Percentiles rank a stretch among this genome's conserved stretches.
phyloP scores from a whole-genome alignment of 1,139 yeast species.

The Suhomyces coccinellae region DNA sequence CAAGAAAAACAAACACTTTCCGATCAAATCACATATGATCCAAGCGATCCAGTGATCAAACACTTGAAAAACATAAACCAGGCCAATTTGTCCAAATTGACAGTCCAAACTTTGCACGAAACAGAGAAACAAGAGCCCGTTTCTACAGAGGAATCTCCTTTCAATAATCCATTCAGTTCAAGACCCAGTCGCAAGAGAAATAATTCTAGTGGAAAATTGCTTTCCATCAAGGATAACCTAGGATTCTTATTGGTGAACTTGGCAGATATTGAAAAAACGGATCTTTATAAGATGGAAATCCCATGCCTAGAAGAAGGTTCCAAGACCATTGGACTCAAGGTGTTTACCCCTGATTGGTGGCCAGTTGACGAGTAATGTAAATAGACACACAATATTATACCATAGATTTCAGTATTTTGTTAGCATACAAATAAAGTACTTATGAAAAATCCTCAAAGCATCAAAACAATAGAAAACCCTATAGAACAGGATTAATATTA shows the following conservation, averaged over 20 bases:
- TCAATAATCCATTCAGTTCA: conserved; percentile 29
- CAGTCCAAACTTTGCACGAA: conserved; percentile 22
- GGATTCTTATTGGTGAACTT: conserved; percentile 66
- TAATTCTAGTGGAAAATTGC: conserved; percentile 57
- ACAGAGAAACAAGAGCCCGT: conserved; percentile 13
- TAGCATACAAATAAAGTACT: no score
- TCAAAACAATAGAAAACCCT: no score
- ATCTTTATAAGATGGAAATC: conserved; percentile 31
- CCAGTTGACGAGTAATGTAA: conserved; percentile 33
- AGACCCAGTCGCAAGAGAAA: conserved; percentile 34
- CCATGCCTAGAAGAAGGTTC: conserved; percentile 25
- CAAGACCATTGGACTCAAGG: conserved; percentile 41
- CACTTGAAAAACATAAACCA: conserved; percentile 20
- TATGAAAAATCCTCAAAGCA: no score
- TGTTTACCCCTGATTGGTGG: conserved; percentile 68
- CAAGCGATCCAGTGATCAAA: conserved; percentile 20
- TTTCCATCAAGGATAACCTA: conserved; percentile 55
- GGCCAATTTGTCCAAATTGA: conserved; percentile 25
- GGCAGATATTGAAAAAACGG: conserved; percentile 37
- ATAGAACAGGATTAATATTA: no score
- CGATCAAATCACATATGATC: conserved; percentile 17
- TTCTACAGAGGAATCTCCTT: conserved; percentile 12
- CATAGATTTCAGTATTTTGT: no score
- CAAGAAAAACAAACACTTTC: conserved; percentile 15
- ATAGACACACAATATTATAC: background rate